Percentiles rank a stretch among this genome's conserved stretches.
Evolutionary conservation across 441 rosid genomes (phyloP).

Genomic region (Raphanus hybrid): DNA sequence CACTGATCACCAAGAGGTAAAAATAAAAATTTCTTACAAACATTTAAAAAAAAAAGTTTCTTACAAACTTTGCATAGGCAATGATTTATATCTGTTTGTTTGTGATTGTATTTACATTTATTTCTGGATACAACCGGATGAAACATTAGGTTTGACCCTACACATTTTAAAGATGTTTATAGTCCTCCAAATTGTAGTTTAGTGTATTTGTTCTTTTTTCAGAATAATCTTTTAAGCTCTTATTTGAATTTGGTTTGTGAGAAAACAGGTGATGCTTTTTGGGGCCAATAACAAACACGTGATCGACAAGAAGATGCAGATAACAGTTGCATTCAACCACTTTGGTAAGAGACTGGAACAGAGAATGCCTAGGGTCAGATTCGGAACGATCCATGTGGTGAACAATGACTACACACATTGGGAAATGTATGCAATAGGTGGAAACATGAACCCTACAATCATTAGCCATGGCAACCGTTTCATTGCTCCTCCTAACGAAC

Average conservation of each 20-base stretch:
- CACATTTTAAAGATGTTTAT: neutral
- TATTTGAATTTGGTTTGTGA: neutral
- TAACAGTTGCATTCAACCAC: constrained; percentile 70
- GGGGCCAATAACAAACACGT: constrained; percentile 54
- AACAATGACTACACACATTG: no score
- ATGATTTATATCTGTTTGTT: neutral
- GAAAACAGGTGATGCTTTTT: constrained; percentile 65
- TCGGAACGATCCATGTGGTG: constrained; percentile 42
- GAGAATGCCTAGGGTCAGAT: constrained; percentile 73
- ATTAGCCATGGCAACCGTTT: constrained; percentile 80
- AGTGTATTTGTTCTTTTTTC: neutral
- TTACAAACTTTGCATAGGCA: neutral
- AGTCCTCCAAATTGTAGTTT: neutral
- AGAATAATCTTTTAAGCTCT: neutral
- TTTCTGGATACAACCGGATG: neutral
- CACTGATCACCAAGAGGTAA: constrained; percentile 72
- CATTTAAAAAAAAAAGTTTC: neutral
- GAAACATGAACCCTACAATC: constrained; percentile 64
- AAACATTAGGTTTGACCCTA: neutral
- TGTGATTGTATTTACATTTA: neutral
- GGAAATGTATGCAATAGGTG: no score
- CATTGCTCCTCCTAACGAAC: constrained; percentile 57
- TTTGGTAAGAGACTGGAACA: constrained; percentile 63
- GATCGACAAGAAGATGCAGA: constrained; percentile 59
- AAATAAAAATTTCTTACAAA: neutral